These are phyloP conservation scores for Taxillus chinensis DNA, from an alignment of 164 flowering plant genomes.

Conservation along the genomic window DNA sequence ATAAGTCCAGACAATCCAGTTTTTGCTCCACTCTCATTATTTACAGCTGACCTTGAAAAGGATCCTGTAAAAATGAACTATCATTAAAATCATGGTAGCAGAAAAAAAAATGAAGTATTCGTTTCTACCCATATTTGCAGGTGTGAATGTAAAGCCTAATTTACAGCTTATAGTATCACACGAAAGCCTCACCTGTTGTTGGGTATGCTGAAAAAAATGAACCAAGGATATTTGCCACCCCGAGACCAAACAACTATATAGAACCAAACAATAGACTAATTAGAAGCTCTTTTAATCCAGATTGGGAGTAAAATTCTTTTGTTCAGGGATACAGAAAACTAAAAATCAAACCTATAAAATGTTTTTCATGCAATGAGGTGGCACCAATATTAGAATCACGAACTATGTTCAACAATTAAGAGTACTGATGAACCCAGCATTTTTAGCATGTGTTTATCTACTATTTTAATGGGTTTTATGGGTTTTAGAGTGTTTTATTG, in stretches of 20 bases:
- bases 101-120: neutral
- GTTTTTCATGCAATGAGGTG: no score
- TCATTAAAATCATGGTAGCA: neutral
- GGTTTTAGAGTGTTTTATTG: no score
- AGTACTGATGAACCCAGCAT: no score
- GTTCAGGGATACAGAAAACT: no score
- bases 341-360: no score
- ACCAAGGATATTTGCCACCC: slow-evolving; percentile 85
- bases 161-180: slow-evolving; percentile 2
- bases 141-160: neutral
- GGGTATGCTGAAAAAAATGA: slow-evolving; percentile 92
- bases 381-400: no score
- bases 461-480: no score
- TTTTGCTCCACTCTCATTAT: slow-evolving; percentile 97
- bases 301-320: neutral
- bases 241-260: slow-evolving; percentile 90
- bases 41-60: slow-evolving; percentile 98
- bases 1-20: slow-evolving; percentile 83
- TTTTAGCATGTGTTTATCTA: no score
- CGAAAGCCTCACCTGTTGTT: slow-evolving; percentile 58
- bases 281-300: neutral
- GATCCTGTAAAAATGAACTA: slow-evolving; percentile 51
- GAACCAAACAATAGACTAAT: slow-evolving; percentile 2
- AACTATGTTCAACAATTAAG: no score
- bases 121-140: neutral